Evolutionary conservation across 2,329 filamentous ascomycete genomes (phyloP).

Genomic region (Aspergillus hortae): DNA sequence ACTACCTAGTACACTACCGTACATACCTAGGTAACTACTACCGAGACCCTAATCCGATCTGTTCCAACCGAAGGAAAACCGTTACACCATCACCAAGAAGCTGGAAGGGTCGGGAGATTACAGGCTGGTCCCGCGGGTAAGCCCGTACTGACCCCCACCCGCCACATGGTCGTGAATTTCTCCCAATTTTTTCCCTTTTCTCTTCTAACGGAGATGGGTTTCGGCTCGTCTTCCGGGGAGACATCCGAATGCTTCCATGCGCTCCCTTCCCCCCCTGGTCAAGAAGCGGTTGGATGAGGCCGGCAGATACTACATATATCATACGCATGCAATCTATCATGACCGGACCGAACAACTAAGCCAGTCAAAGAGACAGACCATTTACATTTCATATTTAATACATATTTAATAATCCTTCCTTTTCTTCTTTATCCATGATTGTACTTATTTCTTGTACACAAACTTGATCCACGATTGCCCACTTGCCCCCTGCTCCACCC

Average conservation of each 20-base stretch:
- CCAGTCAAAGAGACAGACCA: background rate
- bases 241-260: background rate
- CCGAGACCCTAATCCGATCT: slow-evolving; percentile 7
- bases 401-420: no score
- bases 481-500: slow-evolving; percentile 20
- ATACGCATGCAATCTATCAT: background rate
- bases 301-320: no score
- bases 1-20: no score
- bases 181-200: background rate
- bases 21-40: no score
- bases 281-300: no score
- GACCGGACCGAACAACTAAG: slow-evolving; percentile 1
- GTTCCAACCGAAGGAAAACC: slow-evolving; percentile 20
- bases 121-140: slow-evolving; percentile 26
- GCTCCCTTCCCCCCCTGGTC: no score
- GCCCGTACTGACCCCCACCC: slow-evolving; percentile 30
- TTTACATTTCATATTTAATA: no score
- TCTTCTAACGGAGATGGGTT: slow-evolving; percentile 6
- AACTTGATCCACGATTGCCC: slow-evolving; percentile 18
- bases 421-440: no score
- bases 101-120: slow-evolving; percentile 10
- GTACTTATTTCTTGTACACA: no score
- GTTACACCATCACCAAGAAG: slow-evolving; percentile 23
- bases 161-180: slow-evolving; percentile 23
- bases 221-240: background rate